Evolutionary conservation across 345 rosid species (phyloP).

Genomic region (Abelmoschus esculentus): DNA sequence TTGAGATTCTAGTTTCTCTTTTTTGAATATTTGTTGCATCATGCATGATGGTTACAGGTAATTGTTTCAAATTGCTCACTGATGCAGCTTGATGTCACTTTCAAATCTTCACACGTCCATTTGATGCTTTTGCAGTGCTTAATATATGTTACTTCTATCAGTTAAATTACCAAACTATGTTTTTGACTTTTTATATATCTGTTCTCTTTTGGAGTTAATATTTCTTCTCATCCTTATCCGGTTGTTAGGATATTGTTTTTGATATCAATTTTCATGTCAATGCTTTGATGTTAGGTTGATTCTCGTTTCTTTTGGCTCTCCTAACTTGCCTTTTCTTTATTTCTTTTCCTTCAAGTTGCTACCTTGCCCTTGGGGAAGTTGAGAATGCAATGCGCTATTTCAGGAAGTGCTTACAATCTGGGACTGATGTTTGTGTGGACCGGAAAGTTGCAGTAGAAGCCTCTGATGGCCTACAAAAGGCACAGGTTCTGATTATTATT

Average conservation of each 20-base stretch:
- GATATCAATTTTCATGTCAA: not conserved
- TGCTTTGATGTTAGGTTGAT: not conserved
- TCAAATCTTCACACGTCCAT: not conserved
- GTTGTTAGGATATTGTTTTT: not conserved
- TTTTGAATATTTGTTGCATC: not conserved
- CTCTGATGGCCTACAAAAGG: slow-evolving; percentile 86
- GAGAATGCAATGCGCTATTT: slow-evolving; percentile 70
- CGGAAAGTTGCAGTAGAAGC: slow-evolving; percentile 76
- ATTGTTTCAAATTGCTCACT: not conserved
- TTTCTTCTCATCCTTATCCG: not conserved
- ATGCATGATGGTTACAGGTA: not conserved
- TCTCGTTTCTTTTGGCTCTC: not conserved
- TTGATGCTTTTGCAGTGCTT: not conserved
- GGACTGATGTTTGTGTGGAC: slow-evolving; percentile 72
- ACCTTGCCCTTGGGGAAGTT: slow-evolving; percentile 87
- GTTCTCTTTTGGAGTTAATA: not conserved
- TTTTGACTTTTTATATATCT: not conserved
- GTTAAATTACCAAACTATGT: not conserved
- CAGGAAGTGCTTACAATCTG: slow-evolving; percentile 67
- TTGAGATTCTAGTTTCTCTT: too few species aligned
- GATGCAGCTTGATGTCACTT: not conserved
- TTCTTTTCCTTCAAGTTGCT: slow-evolving; percentile 50
- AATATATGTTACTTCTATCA: not conserved
- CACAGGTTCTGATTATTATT: slow-evolving; percentile 46
- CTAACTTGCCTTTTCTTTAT: slow-evolving; percentile 9